Percentiles rank a stretch among this genome's conserved stretches.
These are phyloP conservation scores for Linum usitatissimum DNA, from an alignment of 345 rosid genomes.

Conservation along the genomic window DNA sequence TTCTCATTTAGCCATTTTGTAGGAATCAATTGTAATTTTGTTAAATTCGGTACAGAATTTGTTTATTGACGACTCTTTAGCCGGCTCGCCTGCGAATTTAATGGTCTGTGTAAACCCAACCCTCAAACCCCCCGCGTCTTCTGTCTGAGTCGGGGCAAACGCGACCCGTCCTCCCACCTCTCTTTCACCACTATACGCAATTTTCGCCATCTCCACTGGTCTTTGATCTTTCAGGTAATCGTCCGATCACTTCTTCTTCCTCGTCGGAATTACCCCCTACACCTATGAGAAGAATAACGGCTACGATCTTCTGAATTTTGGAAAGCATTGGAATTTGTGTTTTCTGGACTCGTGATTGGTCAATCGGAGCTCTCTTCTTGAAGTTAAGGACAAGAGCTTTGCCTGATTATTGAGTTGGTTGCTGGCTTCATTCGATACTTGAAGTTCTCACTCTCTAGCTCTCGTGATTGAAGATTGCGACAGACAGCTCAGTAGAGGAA, in stretches of 20 bases:
- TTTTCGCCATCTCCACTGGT: neutral
- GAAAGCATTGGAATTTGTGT: neutral
- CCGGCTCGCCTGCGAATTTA: no score
- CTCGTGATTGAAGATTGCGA: neutral
- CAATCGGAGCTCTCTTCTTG: neutral
- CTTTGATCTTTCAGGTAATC: neutral
- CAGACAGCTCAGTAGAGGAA: neutral
- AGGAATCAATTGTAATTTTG: no score
- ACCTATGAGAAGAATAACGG: neutral
- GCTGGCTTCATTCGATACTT: neutral
- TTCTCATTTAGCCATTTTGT: no score
- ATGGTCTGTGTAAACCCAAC: no score
- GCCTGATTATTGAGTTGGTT: neutral
- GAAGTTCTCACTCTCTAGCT: neutral
- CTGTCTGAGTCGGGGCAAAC: no score
- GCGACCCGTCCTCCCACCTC: no score
- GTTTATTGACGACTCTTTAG: no score
- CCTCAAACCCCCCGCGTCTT: no score
- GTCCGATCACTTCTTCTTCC: neutral
- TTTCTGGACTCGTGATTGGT: neutral
- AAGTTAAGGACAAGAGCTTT: neutral
- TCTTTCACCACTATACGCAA: no score
- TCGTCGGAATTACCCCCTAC: neutral
- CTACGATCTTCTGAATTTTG: neutral
- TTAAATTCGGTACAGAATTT: no score